Evolutionary conservation across 768 basidiomycete species (phyloP).

Genomic region (Cyclocybe aegerita): DNA sequence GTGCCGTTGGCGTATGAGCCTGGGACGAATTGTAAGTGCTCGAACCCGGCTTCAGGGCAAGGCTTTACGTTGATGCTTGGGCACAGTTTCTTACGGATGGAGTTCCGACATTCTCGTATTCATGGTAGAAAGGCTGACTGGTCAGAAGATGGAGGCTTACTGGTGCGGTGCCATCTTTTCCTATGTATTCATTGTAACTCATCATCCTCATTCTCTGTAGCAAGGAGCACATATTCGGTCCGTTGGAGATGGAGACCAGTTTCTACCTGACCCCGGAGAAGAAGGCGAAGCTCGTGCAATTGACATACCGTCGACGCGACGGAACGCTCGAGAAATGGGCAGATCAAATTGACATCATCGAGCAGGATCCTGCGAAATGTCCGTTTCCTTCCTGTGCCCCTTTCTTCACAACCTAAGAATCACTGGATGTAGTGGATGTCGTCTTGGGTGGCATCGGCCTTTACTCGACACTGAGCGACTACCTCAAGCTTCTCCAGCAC

Average conservation of each 20-base stretch:
- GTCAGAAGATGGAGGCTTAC: too few relatives aligned
- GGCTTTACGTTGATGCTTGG: too few relatives aligned
- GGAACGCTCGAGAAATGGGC: conserved; percentile 13
- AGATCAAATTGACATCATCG: conserved; percentile 16
- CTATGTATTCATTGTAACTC: too few relatives aligned
- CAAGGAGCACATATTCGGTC: conserved; percentile 28
- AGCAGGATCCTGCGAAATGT: conserved; percentile 26
- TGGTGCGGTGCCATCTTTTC: too few relatives aligned
- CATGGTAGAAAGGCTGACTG: too few relatives aligned
- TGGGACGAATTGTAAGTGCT: too few relatives aligned
- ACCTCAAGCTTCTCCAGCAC: conserved; percentile 26
- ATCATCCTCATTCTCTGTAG: conserved; percentile 6
- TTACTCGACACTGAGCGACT: conserved; percentile 25
- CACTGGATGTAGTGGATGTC: conserved; percentile 10
- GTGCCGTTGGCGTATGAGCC: too few relatives aligned
- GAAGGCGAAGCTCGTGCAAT: conserved; percentile 12
- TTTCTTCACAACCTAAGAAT: not conserved
- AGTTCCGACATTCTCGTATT: too few relatives aligned
- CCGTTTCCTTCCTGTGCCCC: not conserved
- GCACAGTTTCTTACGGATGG: too few relatives aligned
- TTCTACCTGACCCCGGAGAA: conserved; percentile 27
- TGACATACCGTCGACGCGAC: conserved; percentile 17
- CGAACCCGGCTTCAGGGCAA: too few relatives aligned
- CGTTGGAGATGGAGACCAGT: conserved; percentile 26
- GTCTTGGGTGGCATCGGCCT: conserved; percentile 26